phyloP scores from a whole-genome alignment of 768 basidiomycete species.

The Lactifluus subvellereus region DNA sequence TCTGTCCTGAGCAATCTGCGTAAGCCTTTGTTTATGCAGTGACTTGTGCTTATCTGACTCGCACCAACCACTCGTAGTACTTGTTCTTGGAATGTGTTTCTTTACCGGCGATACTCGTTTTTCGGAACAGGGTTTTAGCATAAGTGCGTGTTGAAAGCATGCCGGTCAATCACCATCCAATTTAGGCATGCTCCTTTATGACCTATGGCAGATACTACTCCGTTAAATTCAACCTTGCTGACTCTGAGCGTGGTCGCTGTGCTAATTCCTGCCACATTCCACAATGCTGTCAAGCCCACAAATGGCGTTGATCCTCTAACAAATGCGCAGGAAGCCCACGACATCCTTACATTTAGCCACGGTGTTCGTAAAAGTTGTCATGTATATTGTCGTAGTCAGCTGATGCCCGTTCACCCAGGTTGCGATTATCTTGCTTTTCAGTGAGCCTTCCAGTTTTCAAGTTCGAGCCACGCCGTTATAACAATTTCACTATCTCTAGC shows the following conservation, averaged over 20 bases:
- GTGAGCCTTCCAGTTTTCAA: slow-evolving; percentile 31
- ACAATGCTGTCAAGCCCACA: slow-evolving; percentile 41
- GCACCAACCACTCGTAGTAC: slow-evolving; percentile 39
- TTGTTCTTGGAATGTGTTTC: slow-evolving; percentile 88
- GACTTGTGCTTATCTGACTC: background rate
- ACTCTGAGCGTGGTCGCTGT: slow-evolving; percentile 76
- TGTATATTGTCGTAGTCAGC: background rate
- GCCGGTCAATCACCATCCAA: background rate
- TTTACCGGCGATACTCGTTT: slow-evolving; percentile 76
- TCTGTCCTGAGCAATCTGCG: slow-evolving; percentile 43
- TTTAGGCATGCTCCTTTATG: background rate
- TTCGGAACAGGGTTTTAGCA: slow-evolving; percentile 74
- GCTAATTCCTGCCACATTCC: slow-evolving; percentile 75
- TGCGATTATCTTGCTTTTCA: slow-evolving; percentile 48
- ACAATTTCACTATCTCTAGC: slow-evolving; percentile 31
- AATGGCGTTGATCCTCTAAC: slow-evolving; percentile 25
- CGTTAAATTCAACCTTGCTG: slow-evolving; percentile 69
- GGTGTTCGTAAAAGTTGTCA: slow-evolving; percentile 35
- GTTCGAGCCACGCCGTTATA: background rate
- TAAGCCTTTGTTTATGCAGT: slow-evolving; percentile 24
- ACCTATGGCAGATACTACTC: slow-evolving; percentile 44
- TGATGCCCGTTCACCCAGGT: slow-evolving; percentile 32
- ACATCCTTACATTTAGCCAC: slow-evolving; percentile 46
- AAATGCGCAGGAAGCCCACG: slow-evolving; percentile 34
- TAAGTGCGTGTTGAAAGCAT: slow-evolving; percentile 43